A percentile compares a stretch with the other conserved stretches of the same genome.
Conservation (phyloP, 192 early-diverging fungal species). For the Gonapodya sp. region DNA sequence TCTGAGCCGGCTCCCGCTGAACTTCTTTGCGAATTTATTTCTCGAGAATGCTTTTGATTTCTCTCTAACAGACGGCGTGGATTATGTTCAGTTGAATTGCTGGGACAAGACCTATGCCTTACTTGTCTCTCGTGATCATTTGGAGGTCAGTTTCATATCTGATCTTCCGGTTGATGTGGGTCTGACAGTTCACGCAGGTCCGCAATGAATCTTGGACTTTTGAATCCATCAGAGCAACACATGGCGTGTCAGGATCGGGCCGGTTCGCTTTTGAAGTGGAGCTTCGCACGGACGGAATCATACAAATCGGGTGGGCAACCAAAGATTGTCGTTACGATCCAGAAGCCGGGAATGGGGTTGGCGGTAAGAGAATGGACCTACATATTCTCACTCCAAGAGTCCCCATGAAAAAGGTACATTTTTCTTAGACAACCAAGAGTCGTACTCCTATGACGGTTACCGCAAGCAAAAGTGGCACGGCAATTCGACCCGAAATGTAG, state of each 20-base stretch:
- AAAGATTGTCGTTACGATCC: slow-evolving; percentile 53
- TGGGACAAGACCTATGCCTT: not conserved
- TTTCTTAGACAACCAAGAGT: slow-evolving; percentile 38
- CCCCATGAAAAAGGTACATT: not conserved
- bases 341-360: slow-evolving; percentile 69
- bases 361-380: slow-evolving; percentile 40
- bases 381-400: slow-evolving; percentile 9
- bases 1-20: not conserved
- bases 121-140: not conserved
- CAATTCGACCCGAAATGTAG: slow-evolving; percentile 19
- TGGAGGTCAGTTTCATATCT: not conserved
- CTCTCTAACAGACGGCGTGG: not conserved
- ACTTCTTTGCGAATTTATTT: not conserved
- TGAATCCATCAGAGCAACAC: slow-evolving; percentile 55
- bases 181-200: slow-evolving; percentile 27
- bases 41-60: not conserved
- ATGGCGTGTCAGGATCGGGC: slow-evolving; percentile 38
- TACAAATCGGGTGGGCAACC: slow-evolving; percentile 75
- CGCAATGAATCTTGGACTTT: slow-evolving; percentile 71
- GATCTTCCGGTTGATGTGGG: not conserved
- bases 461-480: slow-evolving; percentile 66
- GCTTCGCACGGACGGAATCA: slow-evolving; percentile 57
- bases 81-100: not conserved
- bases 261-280: slow-evolving; percentile 66
- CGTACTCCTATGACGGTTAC: slow-evolving; percentile 71